These are phyloP conservation scores for Ophiocordyceps camponoti-leonardi DNA, from an alignment of 2,329 filamentous ascomycete species.

Conservation along the genomic window DNA sequence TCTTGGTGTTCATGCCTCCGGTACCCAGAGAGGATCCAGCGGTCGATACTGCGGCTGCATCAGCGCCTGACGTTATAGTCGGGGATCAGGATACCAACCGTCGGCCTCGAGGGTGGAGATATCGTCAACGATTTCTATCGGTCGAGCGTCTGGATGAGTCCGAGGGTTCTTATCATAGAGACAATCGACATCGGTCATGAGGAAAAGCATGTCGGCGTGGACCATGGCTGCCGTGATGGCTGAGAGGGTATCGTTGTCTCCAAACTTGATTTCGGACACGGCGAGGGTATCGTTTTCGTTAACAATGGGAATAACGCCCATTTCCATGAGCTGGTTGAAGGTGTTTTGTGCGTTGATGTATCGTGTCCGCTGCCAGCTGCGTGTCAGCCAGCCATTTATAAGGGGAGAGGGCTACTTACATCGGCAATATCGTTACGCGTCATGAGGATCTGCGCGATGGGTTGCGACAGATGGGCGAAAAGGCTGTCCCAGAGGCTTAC, in stretches of 20 bases:
- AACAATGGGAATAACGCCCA: slow-evolving; percentile 95
- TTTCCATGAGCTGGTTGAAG: slow-evolving; percentile 71
- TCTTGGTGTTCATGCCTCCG: slow-evolving; percentile 95
- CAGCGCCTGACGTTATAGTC: slow-evolving; percentile 3
- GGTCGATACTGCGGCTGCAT: slow-evolving; percentile 47
- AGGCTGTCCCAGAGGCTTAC: slow-evolving; percentile 93
- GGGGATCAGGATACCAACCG: slow-evolving; percentile 26
- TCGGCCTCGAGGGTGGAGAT: slow-evolving; percentile 71
- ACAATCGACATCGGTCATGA: slow-evolving; percentile 98
- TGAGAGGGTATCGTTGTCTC: slow-evolving; percentile 93
- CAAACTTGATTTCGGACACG: slow-evolving; percentile 97
- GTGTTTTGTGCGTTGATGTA: slow-evolving; percentile 97
- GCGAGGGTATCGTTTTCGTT: slow-evolving; percentile 97
- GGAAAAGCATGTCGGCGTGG: slow-evolving; percentile 85
- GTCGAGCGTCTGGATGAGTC: slow-evolving; percentile 64
- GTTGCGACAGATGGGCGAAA: slow-evolving; percentile 74
- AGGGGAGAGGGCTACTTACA: slow-evolving; percentile 27
- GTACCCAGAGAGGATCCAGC: slow-evolving; percentile 81
- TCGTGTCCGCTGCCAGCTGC: slow-evolving; percentile 49
- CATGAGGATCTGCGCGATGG: slow-evolving; percentile 84
- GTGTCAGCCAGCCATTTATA: slow-evolving; percentile 3
- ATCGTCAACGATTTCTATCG: slow-evolving; percentile 86
- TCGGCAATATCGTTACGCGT: slow-evolving; percentile 95
- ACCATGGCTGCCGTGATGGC: slow-evolving; percentile 97
- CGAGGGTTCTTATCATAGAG: slow-evolving; percentile 93